These are phyloP conservation scores for Diaporthe eres DNA, from an alignment of 2,329 filamentous ascomycete genomes.

Conservation along the genomic window DNA sequence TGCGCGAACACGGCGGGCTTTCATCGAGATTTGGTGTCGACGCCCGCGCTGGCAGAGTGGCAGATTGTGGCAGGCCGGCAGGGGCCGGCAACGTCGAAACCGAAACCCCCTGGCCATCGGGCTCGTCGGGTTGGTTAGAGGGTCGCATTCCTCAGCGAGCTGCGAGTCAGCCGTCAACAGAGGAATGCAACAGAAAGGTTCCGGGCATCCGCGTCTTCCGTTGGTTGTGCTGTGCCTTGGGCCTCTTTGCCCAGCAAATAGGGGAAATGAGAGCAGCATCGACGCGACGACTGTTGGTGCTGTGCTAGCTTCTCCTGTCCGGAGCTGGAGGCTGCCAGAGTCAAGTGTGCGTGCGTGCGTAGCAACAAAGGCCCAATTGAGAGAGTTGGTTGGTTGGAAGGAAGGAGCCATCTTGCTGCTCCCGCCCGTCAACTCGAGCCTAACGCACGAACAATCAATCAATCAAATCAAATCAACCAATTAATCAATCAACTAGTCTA, in stretches of 20 bases:
- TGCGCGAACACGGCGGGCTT: not conserved
- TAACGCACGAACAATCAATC: slow-evolving; percentile 18
- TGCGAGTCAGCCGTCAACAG: slow-evolving; percentile 18
- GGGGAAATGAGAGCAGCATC: slow-evolving; percentile 15
- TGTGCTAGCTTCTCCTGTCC: not conserved
- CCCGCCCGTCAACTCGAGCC: not conserved
- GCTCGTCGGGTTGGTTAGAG: not conserved
- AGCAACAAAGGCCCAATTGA: not conserved
- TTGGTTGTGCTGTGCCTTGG: not conserved
- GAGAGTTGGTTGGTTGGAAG: not conserved
- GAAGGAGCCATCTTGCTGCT: not conserved
- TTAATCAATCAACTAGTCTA: not conserved
- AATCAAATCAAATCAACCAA: not conserved
- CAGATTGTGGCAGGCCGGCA: not conserved
- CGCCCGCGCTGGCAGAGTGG: not conserved
- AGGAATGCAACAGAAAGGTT: slow-evolving; percentile 13
- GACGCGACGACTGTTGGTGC: slow-evolving; percentile 10
- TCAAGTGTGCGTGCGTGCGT: slow-evolving; percentile 3
- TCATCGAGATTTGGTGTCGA: slow-evolving; percentile 9
- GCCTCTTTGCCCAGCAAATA: not conserved
- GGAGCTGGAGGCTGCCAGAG: not conserved
- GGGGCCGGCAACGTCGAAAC: slow-evolving; percentile 22
- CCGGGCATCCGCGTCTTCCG: slow-evolving; percentile 5
- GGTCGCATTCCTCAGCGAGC: slow-evolving; percentile 9
- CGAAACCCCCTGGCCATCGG: not conserved